phyloP scores from a whole-genome alignment of 2,329 filamentous ascomycete species.

The Tolypocladium tropicale region DNA sequence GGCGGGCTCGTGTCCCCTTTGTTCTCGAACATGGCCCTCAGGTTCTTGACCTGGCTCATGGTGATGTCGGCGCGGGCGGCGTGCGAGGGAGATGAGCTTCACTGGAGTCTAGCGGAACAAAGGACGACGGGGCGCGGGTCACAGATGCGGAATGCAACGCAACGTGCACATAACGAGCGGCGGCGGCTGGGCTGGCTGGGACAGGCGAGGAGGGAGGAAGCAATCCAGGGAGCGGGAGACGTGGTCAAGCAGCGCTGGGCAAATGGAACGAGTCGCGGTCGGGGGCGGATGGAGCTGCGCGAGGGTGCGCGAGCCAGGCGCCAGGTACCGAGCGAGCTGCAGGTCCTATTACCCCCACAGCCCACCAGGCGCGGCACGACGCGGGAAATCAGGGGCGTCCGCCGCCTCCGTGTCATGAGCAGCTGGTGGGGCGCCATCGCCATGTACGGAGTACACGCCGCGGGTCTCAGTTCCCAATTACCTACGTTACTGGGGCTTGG shows the following conservation, averaged over 20 bases:
- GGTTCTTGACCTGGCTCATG: slow-evolving; percentile 63
- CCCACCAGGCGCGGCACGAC: background rate
- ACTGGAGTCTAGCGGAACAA: background rate
- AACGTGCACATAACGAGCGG: background rate
- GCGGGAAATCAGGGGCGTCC: background rate
- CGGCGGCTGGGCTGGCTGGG: background rate
- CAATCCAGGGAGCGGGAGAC: background rate
- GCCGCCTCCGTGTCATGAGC: background rate
- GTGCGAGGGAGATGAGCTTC: background rate
- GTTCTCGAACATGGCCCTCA: slow-evolving; percentile 72
- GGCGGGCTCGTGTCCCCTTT: slow-evolving; percentile 55
- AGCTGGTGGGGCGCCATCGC: slow-evolving; percentile 3
- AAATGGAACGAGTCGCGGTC: background rate
- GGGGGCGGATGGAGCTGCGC: background rate
- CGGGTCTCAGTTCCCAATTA: too few species aligned
- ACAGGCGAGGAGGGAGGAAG: background rate
- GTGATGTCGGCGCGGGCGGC: slow-evolving; percentile 18
- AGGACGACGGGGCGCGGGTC: background rate
- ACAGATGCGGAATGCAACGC: background rate
- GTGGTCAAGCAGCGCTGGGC: background rate
- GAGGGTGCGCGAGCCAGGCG: background rate
- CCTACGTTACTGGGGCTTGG: too few species aligned
- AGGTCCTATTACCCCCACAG: background rate
- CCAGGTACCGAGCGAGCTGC: background rate
- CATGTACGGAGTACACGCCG: background rate